Evolutionary conservation across 2,329 filamentous ascomycete genomes (phyloP).

Genomic region (Epichloe typhina): DNA sequence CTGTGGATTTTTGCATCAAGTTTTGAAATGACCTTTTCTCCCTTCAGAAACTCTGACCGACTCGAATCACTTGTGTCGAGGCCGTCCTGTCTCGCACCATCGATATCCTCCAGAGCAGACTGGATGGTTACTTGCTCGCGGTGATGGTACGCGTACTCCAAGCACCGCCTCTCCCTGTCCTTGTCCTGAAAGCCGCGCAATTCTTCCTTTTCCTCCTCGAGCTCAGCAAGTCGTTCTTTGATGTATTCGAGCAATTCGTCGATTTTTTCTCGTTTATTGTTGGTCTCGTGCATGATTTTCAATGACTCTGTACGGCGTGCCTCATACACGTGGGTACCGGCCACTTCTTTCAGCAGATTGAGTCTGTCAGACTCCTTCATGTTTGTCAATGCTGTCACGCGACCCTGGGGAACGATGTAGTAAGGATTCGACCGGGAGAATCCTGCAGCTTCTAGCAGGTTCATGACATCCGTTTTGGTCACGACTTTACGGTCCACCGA

Average conservation of each 20-base stretch:
- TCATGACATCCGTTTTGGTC: conserved; percentile 87
- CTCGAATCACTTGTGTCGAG: conserved; percentile 76
- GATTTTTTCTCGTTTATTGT: conserved; percentile 88
- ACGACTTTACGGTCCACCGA: conserved; percentile 94
- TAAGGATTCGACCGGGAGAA: conserved; percentile 97
- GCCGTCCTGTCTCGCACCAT: conserved; percentile 67
- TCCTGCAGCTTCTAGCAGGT: conserved; percentile 86
- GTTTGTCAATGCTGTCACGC: conserved; percentile 89
- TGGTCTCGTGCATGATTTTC: conserved; percentile 95
- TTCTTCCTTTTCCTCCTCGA: conserved; percentile 97
- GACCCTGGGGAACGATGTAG: conserved; percentile 96
- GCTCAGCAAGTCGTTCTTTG: conserved; percentile 72
- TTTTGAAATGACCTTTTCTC: conserved; percentile 64
- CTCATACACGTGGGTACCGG: conserved; percentile 94
- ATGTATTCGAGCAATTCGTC: conserved; percentile 88
- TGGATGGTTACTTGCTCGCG: conserved; percentile 73
- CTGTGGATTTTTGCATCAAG: conserved; percentile 70
- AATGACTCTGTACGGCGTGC: conserved; percentile 78
- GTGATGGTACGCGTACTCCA: conserved; percentile 91
- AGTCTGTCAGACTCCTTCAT: conserved; percentile 95
- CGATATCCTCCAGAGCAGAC: conserved; percentile 67
- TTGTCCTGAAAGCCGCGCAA: conserved; percentile 88
- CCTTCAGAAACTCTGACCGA: conserved; percentile 59
- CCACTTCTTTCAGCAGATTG: conserved; percentile 91
- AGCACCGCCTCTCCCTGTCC: conserved; percentile 77